Percentiles rank a stretch among this genome's conserved stretches.
Conservation (phyloP, 768 basidiomycete species). For the Pleurotus tuber-regium region DNA sequence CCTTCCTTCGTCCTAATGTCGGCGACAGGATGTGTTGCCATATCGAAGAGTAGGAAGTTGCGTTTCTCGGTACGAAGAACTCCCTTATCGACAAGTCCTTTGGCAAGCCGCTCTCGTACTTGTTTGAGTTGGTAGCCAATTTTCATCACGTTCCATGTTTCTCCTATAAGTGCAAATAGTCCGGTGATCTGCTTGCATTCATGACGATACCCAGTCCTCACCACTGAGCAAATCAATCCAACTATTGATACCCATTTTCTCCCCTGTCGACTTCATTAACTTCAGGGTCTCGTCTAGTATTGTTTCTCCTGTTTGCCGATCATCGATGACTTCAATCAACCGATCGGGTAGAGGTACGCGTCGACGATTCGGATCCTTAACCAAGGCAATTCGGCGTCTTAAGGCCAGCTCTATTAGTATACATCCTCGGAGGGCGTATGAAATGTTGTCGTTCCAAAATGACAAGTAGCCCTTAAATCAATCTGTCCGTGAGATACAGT, state of each 20-base stretch:
- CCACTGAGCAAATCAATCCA: slow-evolving; percentile 97
- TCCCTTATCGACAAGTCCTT: slow-evolving; percentile 97
- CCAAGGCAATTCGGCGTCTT: slow-evolving; percentile 89
- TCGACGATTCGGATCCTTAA: slow-evolving; percentile 76
- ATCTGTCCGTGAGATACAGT: slow-evolving; percentile 4
- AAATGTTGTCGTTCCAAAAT: slow-evolving; percentile 99
- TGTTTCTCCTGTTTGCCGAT: slow-evolving; percentile 92
- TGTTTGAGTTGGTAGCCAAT: slow-evolving; percentile 99
- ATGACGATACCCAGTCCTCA: slow-evolving; percentile 39
- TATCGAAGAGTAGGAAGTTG: slow-evolving; percentile 98
- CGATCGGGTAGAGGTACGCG: slow-evolving; percentile 78
- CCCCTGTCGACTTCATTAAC: slow-evolving; percentile 90
- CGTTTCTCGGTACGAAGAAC: slow-evolving; percentile 98
- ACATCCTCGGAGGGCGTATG: slow-evolving; percentile 96
- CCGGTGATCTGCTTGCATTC: background rate
- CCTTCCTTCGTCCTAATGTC: slow-evolving; percentile 89
- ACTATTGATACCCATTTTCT: slow-evolving; percentile 78
- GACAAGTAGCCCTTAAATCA: slow-evolving; percentile 79
- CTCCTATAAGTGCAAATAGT: slow-evolving; percentile 50
- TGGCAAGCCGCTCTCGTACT: slow-evolving; percentile 95
- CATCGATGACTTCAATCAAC: slow-evolving; percentile 88
- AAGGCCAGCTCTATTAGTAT: slow-evolving; percentile 96
- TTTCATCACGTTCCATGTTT: slow-evolving; percentile 99
- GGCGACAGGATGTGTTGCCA: slow-evolving; percentile 98
- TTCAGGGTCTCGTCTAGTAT: slow-evolving; percentile 93